Percentiles rank a stretch among this genome's conserved stretches.
phyloP scores from a whole-genome alignment of 129 eudicot species.

The Deinandra increscens region DNA sequence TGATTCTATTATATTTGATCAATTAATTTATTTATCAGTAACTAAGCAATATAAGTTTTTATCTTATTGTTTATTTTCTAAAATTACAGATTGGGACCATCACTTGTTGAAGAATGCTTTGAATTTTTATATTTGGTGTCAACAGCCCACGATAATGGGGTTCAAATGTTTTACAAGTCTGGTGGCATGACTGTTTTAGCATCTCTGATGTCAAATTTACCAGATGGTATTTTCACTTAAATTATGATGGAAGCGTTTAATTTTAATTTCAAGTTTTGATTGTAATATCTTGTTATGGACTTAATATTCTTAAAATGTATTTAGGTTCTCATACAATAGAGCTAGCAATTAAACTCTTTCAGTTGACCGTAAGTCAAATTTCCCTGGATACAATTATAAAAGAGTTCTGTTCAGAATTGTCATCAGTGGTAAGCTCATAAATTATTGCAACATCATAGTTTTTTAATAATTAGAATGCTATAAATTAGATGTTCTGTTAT shows the following conservation, averaged over 20 bases:
- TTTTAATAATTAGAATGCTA: neutral
- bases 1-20: slow-evolving; percentile 5
- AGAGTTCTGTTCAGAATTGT: slow-evolving; percentile 51
- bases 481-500: neutral
- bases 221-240: slow-evolving; percentile 51
- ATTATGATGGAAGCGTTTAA: neutral
- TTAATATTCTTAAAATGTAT: slow-evolving; percentile 20
- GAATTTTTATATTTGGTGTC: slow-evolving; percentile 71
- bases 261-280: slow-evolving; percentile 9
- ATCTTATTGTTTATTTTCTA: slow-evolving; percentile 3
- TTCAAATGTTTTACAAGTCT: slow-evolving; percentile 43
- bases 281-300: neutral
- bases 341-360: slow-evolving; percentile 61
- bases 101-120: slow-evolving; percentile 58
- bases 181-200: slow-evolving; percentile 68
- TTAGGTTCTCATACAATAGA: slow-evolving; percentile 66
- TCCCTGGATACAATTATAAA: slow-evolving; percentile 48
- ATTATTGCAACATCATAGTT: neutral
- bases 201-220: slow-evolving; percentile 46
- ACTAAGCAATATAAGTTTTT: neutral
- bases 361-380: slow-evolving; percentile 51
- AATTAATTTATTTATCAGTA: neutral
- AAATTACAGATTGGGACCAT: slow-evolving; percentile 43
- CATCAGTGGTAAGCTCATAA: slow-evolving; percentile 54
- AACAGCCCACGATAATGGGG: slow-evolving; percentile 51